Conservation (phyloP, 768 basidiomycete species). For the Grammothele lineata region DNA sequence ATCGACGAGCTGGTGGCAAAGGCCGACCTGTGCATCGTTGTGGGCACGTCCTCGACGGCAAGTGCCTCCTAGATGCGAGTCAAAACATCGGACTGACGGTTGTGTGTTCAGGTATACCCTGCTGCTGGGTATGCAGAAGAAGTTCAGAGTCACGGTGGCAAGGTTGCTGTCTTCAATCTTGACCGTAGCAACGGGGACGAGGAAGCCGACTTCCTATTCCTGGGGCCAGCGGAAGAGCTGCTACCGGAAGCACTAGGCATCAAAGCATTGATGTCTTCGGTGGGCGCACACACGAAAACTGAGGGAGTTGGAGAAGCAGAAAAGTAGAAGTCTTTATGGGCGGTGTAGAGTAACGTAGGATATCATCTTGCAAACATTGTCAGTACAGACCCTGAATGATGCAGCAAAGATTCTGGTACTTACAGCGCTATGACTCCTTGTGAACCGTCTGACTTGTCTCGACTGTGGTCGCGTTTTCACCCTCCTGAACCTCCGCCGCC, state of each 20-base stretch:
- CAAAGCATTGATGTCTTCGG: neutral
- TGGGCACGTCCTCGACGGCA: constrained; percentile 38
- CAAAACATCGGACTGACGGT: neutral
- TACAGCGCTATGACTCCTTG: no score
- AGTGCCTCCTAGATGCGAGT: constrained; percentile 10
- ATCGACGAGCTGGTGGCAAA: constrained; percentile 25
- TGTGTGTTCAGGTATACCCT: constrained; percentile 27
- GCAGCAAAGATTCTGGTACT: no score
- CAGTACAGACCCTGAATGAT: no score
- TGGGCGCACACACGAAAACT: no score
- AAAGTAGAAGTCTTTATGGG: no score
- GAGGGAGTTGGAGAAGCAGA: no score
- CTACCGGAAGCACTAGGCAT: constrained; percentile 37
- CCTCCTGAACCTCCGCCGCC: neutral
- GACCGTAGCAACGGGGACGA: constrained; percentile 33
- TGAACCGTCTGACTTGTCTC: no score
- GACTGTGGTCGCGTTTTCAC: no score
- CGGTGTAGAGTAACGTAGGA: no score
- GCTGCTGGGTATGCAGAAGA: constrained; percentile 27
- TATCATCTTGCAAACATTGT: no score
- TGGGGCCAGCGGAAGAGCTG: constrained; percentile 45
- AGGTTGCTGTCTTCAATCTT: constrained; percentile 34
- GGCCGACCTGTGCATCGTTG: constrained; percentile 34
- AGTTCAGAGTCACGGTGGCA: constrained; percentile 29
- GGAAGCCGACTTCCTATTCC: constrained; percentile 46